These are phyloP conservation scores for Diaporthe nobilis DNA, from an alignment of 2,329 filamentous ascomycete species.

Conservation along the genomic window DNA sequence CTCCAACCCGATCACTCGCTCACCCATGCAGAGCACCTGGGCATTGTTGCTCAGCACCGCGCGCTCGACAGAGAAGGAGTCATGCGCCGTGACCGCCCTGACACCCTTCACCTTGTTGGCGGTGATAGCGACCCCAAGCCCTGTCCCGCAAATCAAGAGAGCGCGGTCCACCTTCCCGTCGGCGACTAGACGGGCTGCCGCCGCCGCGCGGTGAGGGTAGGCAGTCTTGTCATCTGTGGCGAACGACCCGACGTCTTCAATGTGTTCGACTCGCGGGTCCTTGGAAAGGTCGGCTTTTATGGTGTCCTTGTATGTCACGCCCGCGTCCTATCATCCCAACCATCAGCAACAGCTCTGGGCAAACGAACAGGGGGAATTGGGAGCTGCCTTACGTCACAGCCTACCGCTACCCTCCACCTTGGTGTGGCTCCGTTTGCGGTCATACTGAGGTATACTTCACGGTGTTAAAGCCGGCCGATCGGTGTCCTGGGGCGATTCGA, in stretches of 20 bases:
- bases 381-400: slow-evolving; percentile 63
- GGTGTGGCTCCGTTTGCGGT: slow-evolving; percentile 48
- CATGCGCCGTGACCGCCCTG: slow-evolving; percentile 90
- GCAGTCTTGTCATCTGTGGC: slow-evolving; percentile 79
- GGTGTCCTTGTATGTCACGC: slow-evolving; percentile 82
- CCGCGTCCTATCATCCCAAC: slow-evolving; percentile 69
- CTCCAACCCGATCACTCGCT: slow-evolving; percentile 86
- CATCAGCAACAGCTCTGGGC: not conserved
- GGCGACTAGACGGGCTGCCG: slow-evolving; percentile 75
- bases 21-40: slow-evolving; percentile 88
- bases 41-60: slow-evolving; percentile 87
- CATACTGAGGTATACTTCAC: slow-evolving; percentile 12
- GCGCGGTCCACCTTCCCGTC: slow-evolving; percentile 80
- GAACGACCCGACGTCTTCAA: slow-evolving; percentile 82
- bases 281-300: slow-evolving; percentile 81
- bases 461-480: not conserved
- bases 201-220: slow-evolving; percentile 84
- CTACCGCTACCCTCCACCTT: slow-evolving; percentile 67
- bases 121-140: slow-evolving; percentile 88
- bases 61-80: slow-evolving; percentile 86
- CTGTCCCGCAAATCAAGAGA: slow-evolving; percentile 87
- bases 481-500: not conserved
- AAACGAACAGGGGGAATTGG: not conserved
- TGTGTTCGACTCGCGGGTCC: slow-evolving; percentile 74
- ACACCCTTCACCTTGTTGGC: slow-evolving; percentile 91